Percentiles rank a stretch among this genome's conserved stretches.
Evolutionary conservation across 495 filamentous ascomycete species (phyloP).

Genomic region (Neurospora cerealis): DNA sequence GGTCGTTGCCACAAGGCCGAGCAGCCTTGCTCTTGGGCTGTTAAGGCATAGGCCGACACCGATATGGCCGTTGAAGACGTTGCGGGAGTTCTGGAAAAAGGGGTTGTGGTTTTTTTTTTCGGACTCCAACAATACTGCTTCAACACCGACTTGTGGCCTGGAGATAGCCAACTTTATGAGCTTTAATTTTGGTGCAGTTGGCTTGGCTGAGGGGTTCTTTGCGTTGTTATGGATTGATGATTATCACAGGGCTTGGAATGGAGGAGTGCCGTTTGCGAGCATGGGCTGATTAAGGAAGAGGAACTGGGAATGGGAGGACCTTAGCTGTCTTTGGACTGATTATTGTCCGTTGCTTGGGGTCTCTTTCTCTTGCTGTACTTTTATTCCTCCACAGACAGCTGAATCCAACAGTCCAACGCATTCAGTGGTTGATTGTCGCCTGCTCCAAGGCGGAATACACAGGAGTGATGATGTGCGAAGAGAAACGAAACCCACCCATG

Average conservation of each 20-base stretch:
- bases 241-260: background rate
- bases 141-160: background rate
- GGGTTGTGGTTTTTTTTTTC: too few species aligned
- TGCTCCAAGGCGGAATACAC: background rate
- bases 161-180: background rate
- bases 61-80: background rate
- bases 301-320: background rate
- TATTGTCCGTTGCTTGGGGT: background rate
- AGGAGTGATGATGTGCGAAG: background rate
- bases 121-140: background rate
- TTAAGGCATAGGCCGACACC: background rate
- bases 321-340: background rate
- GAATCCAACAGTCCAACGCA: background rate
- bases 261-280: background rate
- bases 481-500: too few species aligned
- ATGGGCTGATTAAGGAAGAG: background rate
- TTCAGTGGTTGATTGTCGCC: background rate
- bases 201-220: background rate
- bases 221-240: background rate
- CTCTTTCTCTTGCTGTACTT: background rate
- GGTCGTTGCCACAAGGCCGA: background rate
- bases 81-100: background rate
- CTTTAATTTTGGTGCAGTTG: background rate
- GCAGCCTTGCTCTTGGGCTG: background rate
- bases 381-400: background rate